Base-by-base conservation (phyloP, 768 basidiomycete species). In the Termitomyces sp. region DNA sequence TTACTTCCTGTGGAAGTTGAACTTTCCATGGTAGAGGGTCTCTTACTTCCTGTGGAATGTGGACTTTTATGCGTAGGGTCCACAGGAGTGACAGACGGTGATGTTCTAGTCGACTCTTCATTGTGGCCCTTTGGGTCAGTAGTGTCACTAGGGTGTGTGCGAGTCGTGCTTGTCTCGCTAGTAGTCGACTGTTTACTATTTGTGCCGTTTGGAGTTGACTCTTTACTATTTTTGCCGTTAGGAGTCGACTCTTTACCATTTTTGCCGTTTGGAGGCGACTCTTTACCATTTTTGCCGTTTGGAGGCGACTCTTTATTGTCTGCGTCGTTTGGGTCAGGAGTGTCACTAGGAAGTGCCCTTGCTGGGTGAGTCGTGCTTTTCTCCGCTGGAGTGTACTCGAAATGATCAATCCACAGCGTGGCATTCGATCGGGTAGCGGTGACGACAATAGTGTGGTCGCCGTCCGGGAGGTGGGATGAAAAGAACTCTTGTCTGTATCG, bases 401-500 rank as follows among this genome's bases (percentile, higher is more conserved):
- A 16, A 59, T 57, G 56, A 61, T 63, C 63, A 10, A 64, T n/a
- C 60, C 60, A 64, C 18, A 67, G 51, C 30, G 60, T 58, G 4
- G 60, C 64, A 26, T 59, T 48, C 7, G 56, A 55, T 2, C 63
- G 40, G 26, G 53, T 64, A 41, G 60, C 50, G 16, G 66, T 67
- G 28, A 69, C 59, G 28, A 64, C 59, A 23, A 69, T 58, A 12
- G 65, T 66, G 49, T 69, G 68, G 14, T 61, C 14, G 10, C 63
- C 66, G 13, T 59, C 64, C 2, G 56, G 12, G 12, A 69, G 59
- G 5, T 52, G 33, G 9, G 66, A 57, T 18, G 50, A 43, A 43
- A 59, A 68, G 46, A 60, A 63, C 20, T 28, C 50, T 49, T 60
- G 56, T 14, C 55, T 57, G 53, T 63, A 66, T 46, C 59, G 63